These are phyloP conservation scores for Clathrospora elynae DNA, from an alignment of 2,329 filamentous ascomycete species.

Conservation along the genomic window DNA sequence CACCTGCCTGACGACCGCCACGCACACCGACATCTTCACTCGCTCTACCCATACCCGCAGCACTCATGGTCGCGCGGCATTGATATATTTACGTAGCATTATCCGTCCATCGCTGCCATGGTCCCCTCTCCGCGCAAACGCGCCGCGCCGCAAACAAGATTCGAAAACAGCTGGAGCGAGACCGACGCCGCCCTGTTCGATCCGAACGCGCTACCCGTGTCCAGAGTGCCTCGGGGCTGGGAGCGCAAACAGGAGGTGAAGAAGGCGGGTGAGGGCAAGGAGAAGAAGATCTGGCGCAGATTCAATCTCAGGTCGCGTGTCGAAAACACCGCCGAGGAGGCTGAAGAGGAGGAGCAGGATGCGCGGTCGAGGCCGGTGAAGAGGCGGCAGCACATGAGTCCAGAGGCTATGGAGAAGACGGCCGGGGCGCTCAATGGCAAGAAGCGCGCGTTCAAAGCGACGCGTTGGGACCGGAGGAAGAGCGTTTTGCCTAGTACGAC, in stretches of 20 bases:
- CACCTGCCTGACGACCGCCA: slow-evolving; percentile 18
- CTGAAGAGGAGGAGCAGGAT: slow-evolving; percentile 33
- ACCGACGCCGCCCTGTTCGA: slow-evolving; percentile 50
- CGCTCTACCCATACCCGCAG: slow-evolving; percentile 6
- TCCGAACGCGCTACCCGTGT: slow-evolving; percentile 49
- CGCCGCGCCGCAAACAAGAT: slow-evolving; percentile 29
- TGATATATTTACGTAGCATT: slow-evolving; percentile 19
- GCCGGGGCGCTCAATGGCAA: slow-evolving; percentile 25
- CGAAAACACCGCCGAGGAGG: slow-evolving; percentile 19
- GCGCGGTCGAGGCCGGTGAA: slow-evolving; percentile 53
- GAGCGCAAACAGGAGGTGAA: slow-evolving; percentile 54
- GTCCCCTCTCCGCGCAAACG: slow-evolving; percentile 40
- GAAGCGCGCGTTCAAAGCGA: slow-evolving; percentile 42
- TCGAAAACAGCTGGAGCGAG: slow-evolving; percentile 50
- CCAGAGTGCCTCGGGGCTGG: slow-evolving; percentile 55
- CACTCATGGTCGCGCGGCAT: slow-evolving; percentile 16
- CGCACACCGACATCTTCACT: slow-evolving; percentile 16
- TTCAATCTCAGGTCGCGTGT: slow-evolving; percentile 41
- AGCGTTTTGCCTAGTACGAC: slow-evolving; percentile 43
- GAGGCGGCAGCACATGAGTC: slow-evolving; percentile 49
- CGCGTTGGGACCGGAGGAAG: slow-evolving; percentile 46
- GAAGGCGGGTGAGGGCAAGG: slow-evolving; percentile 41
- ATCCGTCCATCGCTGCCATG: slow-evolving; percentile 24
- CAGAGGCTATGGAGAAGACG: slow-evolving; percentile 38
- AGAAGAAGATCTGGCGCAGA: slow-evolving; percentile 57